phyloP scores from a whole-genome alignment of 2,329 filamentous ascomycete genomes.

The Nemania sp. region DNA sequence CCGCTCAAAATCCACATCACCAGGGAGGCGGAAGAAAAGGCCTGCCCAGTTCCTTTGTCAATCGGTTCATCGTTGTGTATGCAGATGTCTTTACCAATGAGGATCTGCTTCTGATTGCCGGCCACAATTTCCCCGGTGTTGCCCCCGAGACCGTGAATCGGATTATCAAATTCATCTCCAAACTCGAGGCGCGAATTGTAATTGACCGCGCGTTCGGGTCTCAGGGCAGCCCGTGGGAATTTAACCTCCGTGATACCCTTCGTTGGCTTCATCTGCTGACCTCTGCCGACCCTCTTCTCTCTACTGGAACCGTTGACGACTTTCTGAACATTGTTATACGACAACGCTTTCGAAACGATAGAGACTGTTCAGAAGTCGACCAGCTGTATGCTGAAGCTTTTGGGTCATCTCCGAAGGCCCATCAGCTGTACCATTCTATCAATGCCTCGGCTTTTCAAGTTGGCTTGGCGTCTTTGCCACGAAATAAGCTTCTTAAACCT shows the following conservation, averaged over 20 bases:
- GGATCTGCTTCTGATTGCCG: constrained; percentile 81
- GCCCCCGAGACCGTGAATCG: constrained; percentile 60
- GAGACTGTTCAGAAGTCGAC: constrained; percentile 68
- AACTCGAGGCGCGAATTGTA: constrained; percentile 73
- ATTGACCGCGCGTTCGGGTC: constrained; percentile 60
- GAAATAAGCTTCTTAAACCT: constrained; percentile 60
- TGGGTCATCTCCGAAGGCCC: constrained; percentile 51
- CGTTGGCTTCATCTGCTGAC: constrained; percentile 80
- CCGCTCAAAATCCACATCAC: constrained; percentile 95
- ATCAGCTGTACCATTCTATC: constrained; percentile 73
- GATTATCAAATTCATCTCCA: constrained; percentile 78
- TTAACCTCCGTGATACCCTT: constrained; percentile 88
- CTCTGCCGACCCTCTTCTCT: constrained; percentile 62
- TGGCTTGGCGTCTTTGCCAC: constrained; percentile 71
- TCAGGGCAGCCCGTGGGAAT: constrained; percentile 86
- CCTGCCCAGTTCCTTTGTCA: constrained; percentile 92
- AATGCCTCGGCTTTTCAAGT: constrained; percentile 71
- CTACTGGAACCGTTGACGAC: constrained; percentile 64
- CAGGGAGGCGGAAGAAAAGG: constrained; percentile 96
- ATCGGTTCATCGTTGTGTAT: constrained; percentile 97
- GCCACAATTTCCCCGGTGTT: constrained; percentile 72
- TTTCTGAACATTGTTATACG: constrained; percentile 81
- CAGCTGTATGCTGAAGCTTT: constrained; percentile 70
- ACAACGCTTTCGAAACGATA: constrained; percentile 79
- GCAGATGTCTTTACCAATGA: constrained; percentile 83